Percentiles rank a stretch among this genome's conserved stretches.
Conservation (phyloP, 331 rosid species). For the Acacia pycnantha region DNA sequence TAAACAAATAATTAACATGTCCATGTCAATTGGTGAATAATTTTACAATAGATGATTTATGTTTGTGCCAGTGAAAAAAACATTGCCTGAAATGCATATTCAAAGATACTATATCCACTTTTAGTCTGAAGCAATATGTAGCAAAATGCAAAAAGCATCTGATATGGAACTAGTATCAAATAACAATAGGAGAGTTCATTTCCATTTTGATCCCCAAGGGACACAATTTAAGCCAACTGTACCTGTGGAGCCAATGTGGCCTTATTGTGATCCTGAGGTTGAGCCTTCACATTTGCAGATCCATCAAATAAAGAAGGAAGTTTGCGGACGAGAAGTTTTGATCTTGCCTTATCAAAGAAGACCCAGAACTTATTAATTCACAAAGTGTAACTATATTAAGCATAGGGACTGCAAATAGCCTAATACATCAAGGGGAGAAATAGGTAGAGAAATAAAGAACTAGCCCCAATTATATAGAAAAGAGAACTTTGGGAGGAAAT, state of each 20-base stretch:
- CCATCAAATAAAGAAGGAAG: slow-evolving; percentile 92
- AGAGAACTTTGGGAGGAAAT: background rate
- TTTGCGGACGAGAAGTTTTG: slow-evolving; percentile 64
- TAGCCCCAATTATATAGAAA: background rate
- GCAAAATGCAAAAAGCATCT: background rate
- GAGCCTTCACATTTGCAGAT: slow-evolving; percentile 65
- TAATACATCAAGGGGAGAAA: too few relatives aligned
- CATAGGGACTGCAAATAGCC: too few relatives aligned
- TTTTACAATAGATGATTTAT: background rate
- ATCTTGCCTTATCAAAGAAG: slow-evolving; percentile 45
- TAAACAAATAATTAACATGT: background rate
- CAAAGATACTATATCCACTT: slow-evolving; percentile 2
- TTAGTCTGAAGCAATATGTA: background rate
- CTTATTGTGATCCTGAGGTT: slow-evolving; percentile 72
- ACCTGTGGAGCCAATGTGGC: slow-evolving; percentile 93
- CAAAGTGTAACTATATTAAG: background rate
- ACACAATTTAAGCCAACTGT: slow-evolving; percentile 30
- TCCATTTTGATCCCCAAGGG: slow-evolving; percentile 6
- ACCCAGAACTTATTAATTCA: slow-evolving; percentile 18
- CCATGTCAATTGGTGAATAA: background rate
- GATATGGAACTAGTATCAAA: slow-evolving; percentile 14
- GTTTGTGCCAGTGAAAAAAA: background rate
- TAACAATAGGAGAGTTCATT: slow-evolving; percentile 17
- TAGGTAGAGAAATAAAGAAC: slow-evolving; percentile 14
- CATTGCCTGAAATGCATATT: background rate